Evolutionary conservation across 495 filamentous ascomycete genomes (phyloP), one percentile per base, ranked within the genome.

Genomic region (Chaetomium fimeti): DNA sequence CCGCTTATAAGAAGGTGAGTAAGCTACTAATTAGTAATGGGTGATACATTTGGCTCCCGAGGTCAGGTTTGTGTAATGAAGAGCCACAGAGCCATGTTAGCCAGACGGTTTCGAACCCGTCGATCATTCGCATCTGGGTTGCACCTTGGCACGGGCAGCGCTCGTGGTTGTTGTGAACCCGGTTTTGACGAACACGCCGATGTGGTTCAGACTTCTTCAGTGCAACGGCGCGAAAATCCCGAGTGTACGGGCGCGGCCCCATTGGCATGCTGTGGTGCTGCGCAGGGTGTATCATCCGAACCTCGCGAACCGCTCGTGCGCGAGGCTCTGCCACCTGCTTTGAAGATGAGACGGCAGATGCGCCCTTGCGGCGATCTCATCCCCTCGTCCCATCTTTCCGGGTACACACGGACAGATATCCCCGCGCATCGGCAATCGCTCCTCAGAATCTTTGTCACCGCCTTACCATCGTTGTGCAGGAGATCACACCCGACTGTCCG

Each of bases 301-400:
- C 1, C 45, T 22, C 45, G 15, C 18, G 45, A 49, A 24, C 45
- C n/a, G 45, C 45, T 49, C 20, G 45, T 24, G 45, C 45, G 40
- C 40, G 16, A 54, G 7, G 51, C 5, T 1, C 29, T 29, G 27
- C 27, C 9, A 54, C 27, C 32, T 32, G 28, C 25, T 32, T 54
- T 9, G n/a, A 59, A 59, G 28, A 60, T 60, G 58, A 51, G 43
- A 53, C 59, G 47, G 45, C 36, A 61, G 47, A 42, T 52, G 47
- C 29, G 22, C 20, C 47, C 28, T 60, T 9, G 16, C n/a, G 58
- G 43, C 47, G 43, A 51, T 51, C 57, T 32, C 38, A 8, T 24
- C 40, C 11, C 45, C 58, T 51, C 58, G 29, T 60, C 58, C 45
- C 58, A 24, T 60, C 43, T 51, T 29, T 28, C 8, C 25, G 36